Base-by-base conservation (phyloP, 352 stramenopile species). In the Thalassiosira oceanica region DNA sequence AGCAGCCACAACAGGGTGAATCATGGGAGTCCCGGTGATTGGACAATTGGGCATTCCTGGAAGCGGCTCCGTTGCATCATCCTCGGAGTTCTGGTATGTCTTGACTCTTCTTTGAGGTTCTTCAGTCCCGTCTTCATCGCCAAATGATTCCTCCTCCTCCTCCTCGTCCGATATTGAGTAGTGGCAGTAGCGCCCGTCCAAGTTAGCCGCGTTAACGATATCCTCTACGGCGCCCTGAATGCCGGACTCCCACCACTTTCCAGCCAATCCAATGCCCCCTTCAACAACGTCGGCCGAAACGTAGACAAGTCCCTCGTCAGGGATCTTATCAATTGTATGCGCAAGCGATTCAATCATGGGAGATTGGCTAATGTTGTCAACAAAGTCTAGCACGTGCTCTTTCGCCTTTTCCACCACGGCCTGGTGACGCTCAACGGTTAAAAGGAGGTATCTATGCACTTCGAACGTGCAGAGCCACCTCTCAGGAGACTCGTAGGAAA, bases 11-110 rank as follows among this genome's bases (percentile, higher is more conserved):
- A 98, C 95, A 2, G 96, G 96, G 68, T 98, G 94, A 13, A 91
- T 51, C 94, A 98, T 97, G n/a, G 94, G 87, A 44, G 93, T 90
- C 18, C 93, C 88, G 5, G 94, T 97, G 54, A 99, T 98, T 3
- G 95, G 94, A 78, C 96, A 91, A 23, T 21, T 58, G 31, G 83
- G 83, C 80, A 91, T 91, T 21, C 76, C 78, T 24, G 77, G 80
- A 2, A 90, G 37, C 11, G 70, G 46, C 29, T 74, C 46, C 39
- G 41, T 54, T 8, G 50, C 27, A 3, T 51, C 27, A 18, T 39
- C 31, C n/a, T 57, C 20, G 0, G 4, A 16, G 45, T 6, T 24
- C n/a, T 7, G 28, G 5, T 11, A 13, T 7, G 36, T 39, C 8
- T 10, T 20, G 15, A 5, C 3, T 35, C 35, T 11, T 26, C 18